Conservation (phyloP, 352 stramenopile genomes). For the Pythium aphanidermatum region DNA sequence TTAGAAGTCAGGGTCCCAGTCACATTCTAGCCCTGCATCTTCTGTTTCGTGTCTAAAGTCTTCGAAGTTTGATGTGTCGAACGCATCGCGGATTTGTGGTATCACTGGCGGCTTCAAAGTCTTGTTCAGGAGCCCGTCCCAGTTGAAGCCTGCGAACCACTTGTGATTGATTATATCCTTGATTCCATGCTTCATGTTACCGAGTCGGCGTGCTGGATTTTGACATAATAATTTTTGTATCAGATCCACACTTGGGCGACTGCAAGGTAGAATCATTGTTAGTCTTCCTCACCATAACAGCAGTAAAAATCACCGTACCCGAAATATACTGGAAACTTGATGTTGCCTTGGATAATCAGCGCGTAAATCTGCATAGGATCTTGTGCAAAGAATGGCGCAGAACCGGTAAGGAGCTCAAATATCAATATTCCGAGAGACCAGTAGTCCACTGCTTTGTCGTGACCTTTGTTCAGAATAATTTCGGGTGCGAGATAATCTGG, state of each 20-base stretch:
- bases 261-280: conserved; percentile 16
- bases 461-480: conserved; percentile 89
- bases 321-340: conserved; percentile 83
- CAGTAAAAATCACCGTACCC: conserved; percentile 29
- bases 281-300: background rate
- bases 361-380: conserved; percentile 91
- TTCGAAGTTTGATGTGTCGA: conserved; percentile 82
- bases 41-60: conserved; percentile 66
- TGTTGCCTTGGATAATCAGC: conserved; percentile 82
- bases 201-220: conserved; percentile 62
- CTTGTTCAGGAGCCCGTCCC: conserved; percentile 53
- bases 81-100: conserved; percentile 60
- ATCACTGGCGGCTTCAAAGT: conserved; percentile 68
- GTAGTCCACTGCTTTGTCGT: conserved; percentile 89
- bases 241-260: conserved; percentile 65
- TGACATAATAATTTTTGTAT: conserved; percentile 85
- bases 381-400: conserved; percentile 86
- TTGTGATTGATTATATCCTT: conserved; percentile 84
- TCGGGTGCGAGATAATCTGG: conserved; percentile 91
- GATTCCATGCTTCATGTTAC: conserved; percentile 82
- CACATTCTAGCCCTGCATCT: conserved; percentile 50
- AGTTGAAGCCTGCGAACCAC: conserved; percentile 70
- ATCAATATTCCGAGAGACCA: conserved; percentile 89
- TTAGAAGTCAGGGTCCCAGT: conserved; percentile 76
- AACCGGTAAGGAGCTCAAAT: conserved; percentile 85